These are phyloP conservation scores for Parachaetomium inaequale DNA, from an alignment of 495 filamentous ascomycete species.

Conservation along the genomic window DNA sequence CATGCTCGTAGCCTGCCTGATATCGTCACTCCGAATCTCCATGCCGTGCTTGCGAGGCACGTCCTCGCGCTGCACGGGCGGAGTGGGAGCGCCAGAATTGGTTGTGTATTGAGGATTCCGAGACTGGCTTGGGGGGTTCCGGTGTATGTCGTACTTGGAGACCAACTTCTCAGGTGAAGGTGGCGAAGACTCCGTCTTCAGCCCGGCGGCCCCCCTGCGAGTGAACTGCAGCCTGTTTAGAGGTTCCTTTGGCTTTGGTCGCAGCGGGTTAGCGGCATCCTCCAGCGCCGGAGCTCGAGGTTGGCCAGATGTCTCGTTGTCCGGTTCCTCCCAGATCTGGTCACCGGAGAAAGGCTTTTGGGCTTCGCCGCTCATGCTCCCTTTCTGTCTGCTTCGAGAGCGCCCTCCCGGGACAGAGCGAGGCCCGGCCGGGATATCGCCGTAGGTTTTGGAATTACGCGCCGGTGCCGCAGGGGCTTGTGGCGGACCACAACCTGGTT, in stretches of 20 bases:
- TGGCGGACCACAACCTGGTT: slow-evolving; percentile 23
- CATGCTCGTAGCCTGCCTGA: slow-evolving; percentile 87
- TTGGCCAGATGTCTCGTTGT: slow-evolving; percentile 35
- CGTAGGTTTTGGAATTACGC: slow-evolving; percentile 30
- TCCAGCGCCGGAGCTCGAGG: slow-evolving; percentile 13
- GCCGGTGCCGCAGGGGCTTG: slow-evolving; percentile 23
- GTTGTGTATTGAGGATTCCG: slow-evolving; percentile 67
- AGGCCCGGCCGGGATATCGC: slow-evolving; percentile 23
- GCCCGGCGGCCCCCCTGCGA: slow-evolving; percentile 26
- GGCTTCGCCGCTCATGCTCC: slow-evolving; percentile 56
- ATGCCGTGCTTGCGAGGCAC: slow-evolving; percentile 63
- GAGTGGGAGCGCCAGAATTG: slow-evolving; percentile 48
- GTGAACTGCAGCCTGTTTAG: slow-evolving; percentile 54
- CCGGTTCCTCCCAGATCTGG: slow-evolving; percentile 85
- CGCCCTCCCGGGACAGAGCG: slow-evolving; percentile 28
- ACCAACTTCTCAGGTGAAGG: slow-evolving; percentile 49
- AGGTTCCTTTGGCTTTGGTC: slow-evolving; percentile 56
- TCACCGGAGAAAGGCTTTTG: slow-evolving; percentile 63
- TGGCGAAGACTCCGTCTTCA: slow-evolving; percentile 16
- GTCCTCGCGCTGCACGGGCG: slow-evolving; percentile 31
- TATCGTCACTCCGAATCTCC: slow-evolving; percentile 82
- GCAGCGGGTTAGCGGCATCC: slow-evolving; percentile 32
- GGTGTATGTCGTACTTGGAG: slow-evolving; percentile 68
- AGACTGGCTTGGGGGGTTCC: slow-evolving; percentile 71
- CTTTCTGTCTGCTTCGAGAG: slow-evolving; percentile 48